A percentile compares a stretch with the other conserved stretches of the same genome.
Evolutionary conservation across 768 basidiomycete species (phyloP).

Genomic region (Paxillus ammoniavirescens): DNA sequence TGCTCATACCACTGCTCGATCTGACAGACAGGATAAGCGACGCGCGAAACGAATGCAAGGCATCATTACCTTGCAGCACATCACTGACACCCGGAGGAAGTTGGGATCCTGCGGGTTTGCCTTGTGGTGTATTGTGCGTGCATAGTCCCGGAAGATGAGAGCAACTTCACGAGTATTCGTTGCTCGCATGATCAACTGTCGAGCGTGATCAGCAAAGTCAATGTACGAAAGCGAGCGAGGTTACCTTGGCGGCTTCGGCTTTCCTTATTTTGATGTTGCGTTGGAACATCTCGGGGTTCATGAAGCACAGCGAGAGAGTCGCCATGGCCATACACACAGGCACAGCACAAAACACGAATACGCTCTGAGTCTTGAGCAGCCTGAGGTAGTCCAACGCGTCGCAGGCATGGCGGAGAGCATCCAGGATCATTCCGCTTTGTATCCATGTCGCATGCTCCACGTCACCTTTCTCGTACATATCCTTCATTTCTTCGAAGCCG

Average conservation of each 20-base stretch:
- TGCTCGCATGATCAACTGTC: slow-evolving; percentile 85
- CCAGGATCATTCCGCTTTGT: slow-evolving; percentile 85
- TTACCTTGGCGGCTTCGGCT: slow-evolving; percentile 79
- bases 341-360: slow-evolving; percentile 96
- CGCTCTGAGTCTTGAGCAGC: slow-evolving; percentile 83
- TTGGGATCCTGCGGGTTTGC: slow-evolving; percentile 81
- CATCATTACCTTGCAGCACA: slow-evolving; percentile 71
- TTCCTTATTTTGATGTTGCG: slow-evolving; percentile 94
- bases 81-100: slow-evolving; percentile 78
- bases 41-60: slow-evolving; percentile 1
- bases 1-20: slow-evolving; percentile 95
- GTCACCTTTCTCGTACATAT: slow-evolving; percentile 59
- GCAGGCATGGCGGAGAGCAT: slow-evolving; percentile 79
- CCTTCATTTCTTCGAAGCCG: slow-evolving; percentile 69
- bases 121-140: slow-evolving; percentile 79
- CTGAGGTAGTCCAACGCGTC: slow-evolving; percentile 90
- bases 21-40: slow-evolving; percentile 35
- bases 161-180: slow-evolving; percentile 78
- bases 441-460: slow-evolving; percentile 72
- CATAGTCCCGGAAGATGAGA: slow-evolving; percentile 79
- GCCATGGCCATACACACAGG: slow-evolving; percentile 96
- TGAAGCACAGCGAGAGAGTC: slow-evolving; percentile 88
- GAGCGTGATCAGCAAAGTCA: too few relatives aligned
- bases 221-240: slow-evolving; percentile 1
- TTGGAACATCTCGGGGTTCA: slow-evolving; percentile 85